Base-by-base conservation (phyloP, 768 basidiomycete species). In the Boletus pseudopeckii region DNA sequence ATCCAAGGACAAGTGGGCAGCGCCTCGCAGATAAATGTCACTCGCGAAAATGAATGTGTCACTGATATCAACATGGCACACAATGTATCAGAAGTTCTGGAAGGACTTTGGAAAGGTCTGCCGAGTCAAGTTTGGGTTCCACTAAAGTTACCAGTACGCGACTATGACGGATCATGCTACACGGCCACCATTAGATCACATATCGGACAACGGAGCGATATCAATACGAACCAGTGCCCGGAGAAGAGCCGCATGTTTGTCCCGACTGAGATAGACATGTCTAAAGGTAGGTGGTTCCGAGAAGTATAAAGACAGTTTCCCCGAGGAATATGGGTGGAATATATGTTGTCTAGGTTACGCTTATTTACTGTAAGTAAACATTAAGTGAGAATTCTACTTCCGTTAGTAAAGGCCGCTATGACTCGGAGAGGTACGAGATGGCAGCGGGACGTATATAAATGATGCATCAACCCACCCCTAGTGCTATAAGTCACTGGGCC, bases 221-320 rank as follows among this genome's bases (percentile, higher is more conserved):
- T 32, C 34, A 28, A 44, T 30, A 49, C 40, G 26, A 40, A 50
- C 52, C 41, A 52, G 11, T 15, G 37, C 39, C n/a, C 43, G 48
- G 38, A 62, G 40, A 44, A 50, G 44, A 18, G 30, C 11, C 15
- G 17, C 32, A 40, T 34, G 52, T 9, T n/a, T 24, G 47, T 32
- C 53, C 32, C 17, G 56, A 36, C 2, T 15, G 40, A 52, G 44
- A 24, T 61, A 58, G 41, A 45, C 6, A 17, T 37, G 46, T 47
- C 47, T 52, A 49, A 11, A 63, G 26, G 20, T 51, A 50, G 7
- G 52, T 48, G 20, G 18, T 39, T 8, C 59, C 51, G 14, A 54
- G 52, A 9, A 28, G 30, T 20, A 1, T 28, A 28, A 43, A 11
- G 9, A 20, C 8, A 18, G 5, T 15, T 18, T 32, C 44, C 7